Evolutionary conservation across 2,329 filamentous ascomycete genomes (phyloP), one percentile per base, ranked within the genome.

Genomic region (Ceratocystiopsis minuta): DNA sequence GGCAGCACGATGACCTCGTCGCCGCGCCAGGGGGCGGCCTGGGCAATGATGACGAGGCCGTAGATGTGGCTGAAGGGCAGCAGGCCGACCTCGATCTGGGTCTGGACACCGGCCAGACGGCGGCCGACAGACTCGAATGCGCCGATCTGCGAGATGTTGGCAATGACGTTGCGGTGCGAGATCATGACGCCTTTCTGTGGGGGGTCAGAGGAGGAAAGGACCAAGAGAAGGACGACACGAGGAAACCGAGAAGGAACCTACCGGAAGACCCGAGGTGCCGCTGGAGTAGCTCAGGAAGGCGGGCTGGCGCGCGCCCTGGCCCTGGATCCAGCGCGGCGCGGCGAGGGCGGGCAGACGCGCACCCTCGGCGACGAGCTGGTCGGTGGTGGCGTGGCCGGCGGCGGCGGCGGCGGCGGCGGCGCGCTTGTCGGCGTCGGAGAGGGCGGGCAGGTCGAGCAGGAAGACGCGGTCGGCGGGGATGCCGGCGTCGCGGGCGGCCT

Each of bases 31-130:
- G 71, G 61, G 11, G 67, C 69, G 0, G 65, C 57, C 52, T 84
- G 79, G 31, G 70, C 74, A 42, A 82, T 73, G 6, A 84, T 73
- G 4, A 88, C 71, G 12, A 90, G 60, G 1, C 71, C 73, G 53
- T 86, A 88, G 46, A 86, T 87, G 53, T 90, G 83, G 46, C 78
- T 84, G 51, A 83, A 70, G 0, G 81, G 81, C 4, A 87, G 62
- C 11, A 86, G 63, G 2, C 79, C 80, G 0, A 85, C 62, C 2
- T 58, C 57, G 24, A 66, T 50, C 38, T 61, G 56, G 2, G 51
- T 59, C 41, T 52, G 52, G 41, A 56, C 34, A 16, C 52, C 52
- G 14, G 49, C 48, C 10, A 44, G 46, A 43, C 49, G 40, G 51
- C 61, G 50, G 42, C 52, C 46, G 45, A 55, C 41, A 39, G 58